Percentiles rank a stretch among this genome's conserved stretches.
Evolutionary conservation across 1,284 basidiomycete genomes (phyloP).

Genomic region (Trichosporon sp.): DNA sequence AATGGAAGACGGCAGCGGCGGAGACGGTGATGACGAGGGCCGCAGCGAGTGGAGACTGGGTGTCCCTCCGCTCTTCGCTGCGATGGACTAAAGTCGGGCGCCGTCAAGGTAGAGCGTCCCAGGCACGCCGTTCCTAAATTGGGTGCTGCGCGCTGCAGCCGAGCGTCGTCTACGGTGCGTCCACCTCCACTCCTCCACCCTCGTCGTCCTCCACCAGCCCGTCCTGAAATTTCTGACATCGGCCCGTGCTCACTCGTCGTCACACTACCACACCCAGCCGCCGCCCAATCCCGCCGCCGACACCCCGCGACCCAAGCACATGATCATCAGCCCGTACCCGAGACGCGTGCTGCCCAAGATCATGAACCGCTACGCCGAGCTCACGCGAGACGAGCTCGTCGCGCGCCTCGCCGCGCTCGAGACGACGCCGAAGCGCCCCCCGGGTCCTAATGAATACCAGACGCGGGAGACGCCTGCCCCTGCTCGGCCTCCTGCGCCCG

Average conservation of each 20-base stretch:
- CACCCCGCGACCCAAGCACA: background rate
- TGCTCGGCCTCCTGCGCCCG: background rate
- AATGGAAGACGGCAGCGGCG: background rate
- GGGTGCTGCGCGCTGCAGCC: no score
- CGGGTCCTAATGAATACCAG: constrained; percentile 54
- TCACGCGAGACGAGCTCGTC: constrained; percentile 60
- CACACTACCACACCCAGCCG: background rate
- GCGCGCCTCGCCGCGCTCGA: constrained; percentile 51
- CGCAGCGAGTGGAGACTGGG: background rate
- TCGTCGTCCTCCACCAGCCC: background rate
- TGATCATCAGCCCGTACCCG: constrained; percentile 1
- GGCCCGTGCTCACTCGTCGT: background rate
- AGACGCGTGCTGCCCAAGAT: background rate
- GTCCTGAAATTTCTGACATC: background rate
- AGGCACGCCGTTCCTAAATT: background rate
- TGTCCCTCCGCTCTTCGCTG: background rate
- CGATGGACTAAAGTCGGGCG: background rate
- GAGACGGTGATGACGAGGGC: background rate
- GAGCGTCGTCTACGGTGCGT: no score
- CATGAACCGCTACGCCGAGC: constrained; percentile 28
- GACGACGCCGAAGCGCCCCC: background rate
- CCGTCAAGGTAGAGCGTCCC: no score
- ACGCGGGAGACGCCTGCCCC: constrained; percentile 7
- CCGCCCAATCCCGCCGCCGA: background rate
- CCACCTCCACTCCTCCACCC: background rate